These are phyloP conservation scores for Casuarina glauca DNA, from an alignment of 306 rosid genomes.

Conservation along the genomic window DNA sequence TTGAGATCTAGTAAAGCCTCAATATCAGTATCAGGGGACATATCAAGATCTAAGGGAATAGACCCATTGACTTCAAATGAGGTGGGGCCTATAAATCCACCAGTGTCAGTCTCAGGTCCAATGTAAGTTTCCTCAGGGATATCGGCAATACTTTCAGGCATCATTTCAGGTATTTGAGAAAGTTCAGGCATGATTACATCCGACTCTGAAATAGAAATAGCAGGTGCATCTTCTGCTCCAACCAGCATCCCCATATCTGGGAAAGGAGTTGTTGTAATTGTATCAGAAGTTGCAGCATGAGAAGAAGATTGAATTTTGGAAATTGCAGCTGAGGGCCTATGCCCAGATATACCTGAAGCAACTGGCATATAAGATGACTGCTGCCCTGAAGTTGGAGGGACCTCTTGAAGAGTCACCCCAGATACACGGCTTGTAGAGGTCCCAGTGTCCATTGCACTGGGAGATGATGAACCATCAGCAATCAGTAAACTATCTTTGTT, in stretches of 20 bases:
- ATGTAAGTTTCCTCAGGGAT: slow-evolving; percentile 51
- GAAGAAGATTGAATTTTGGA: slow-evolving; percentile 56
- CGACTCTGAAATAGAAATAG: slow-evolving; percentile 50
- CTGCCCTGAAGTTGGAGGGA: slow-evolving; percentile 48
- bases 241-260: slow-evolving; percentile 43
- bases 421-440: slow-evolving; percentile 62
- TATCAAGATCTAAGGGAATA: slow-evolving; percentile 58
- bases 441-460: slow-evolving; percentile 53
- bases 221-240: slow-evolving; percentile 42
- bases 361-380: slow-evolving; percentile 45
- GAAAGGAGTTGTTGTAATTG: slow-evolving; percentile 32
- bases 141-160: slow-evolving; percentile 44
- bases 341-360: slow-evolving; percentile 36
- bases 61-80: slow-evolving; percentile 49
- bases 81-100: slow-evolving; percentile 47
- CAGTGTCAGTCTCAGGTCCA: slow-evolving; percentile 44
- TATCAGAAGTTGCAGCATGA: slow-evolving; percentile 47
- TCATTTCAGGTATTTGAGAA: slow-evolving; percentile 53
- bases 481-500: slow-evolving; percentile 54
- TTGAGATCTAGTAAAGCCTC: slow-evolving; percentile 62
- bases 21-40: slow-evolving; percentile 61
- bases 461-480: slow-evolving; percentile 56
- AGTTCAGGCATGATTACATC: slow-evolving; percentile 67
- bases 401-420: slow-evolving; percentile 86
- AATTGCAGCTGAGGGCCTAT: slow-evolving; percentile 36